These are phyloP conservation scores for Candida maris DNA, from an alignment of 805 yeast genomes.

Conservation along the genomic window DNA sequence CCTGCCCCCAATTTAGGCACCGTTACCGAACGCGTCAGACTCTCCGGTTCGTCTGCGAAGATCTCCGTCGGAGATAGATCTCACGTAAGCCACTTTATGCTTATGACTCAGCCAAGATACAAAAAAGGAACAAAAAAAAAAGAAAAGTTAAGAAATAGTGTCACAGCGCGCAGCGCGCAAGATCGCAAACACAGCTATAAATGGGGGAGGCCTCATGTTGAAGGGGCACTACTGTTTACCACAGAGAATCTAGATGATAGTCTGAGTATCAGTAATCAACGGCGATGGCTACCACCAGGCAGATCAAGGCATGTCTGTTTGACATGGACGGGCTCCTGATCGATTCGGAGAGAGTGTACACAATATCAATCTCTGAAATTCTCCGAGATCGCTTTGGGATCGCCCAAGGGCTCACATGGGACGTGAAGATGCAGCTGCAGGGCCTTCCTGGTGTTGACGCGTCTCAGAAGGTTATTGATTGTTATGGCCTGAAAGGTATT, in stretches of 20 bases:
- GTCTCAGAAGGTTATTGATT: slow-evolving; percentile 57
- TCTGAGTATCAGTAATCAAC: no score
- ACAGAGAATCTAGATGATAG: no score
- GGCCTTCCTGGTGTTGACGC: slow-evolving; percentile 89
- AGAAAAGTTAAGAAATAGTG: no score
- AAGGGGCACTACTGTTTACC: no score
- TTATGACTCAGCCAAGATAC: no score
- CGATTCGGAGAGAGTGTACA: slow-evolving; percentile 89
- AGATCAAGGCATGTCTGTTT: slow-evolving; percentile 30
- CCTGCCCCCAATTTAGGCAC: slow-evolving; percentile 72
- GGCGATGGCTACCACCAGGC: slow-evolving; percentile 11
- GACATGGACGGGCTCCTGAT: slow-evolving; percentile 96
- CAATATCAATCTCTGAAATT: slow-evolving; percentile 67
- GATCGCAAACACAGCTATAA: no score
- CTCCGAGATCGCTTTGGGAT: slow-evolving; percentile 53
- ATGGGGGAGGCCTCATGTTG: no score
- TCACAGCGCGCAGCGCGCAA: no score
- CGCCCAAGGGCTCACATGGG: slow-evolving; percentile 83
- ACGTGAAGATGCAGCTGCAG: slow-evolving; percentile 78
- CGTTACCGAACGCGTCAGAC: no score
- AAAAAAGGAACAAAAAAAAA: no score
- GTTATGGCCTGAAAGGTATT: slow-evolving; percentile 58
- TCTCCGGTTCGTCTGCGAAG: no score
- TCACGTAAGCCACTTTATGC: no score
- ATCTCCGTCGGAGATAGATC: slow-evolving; percentile 2